Percentiles rank a stretch among this genome's conserved stretches.
Evolutionary conservation across 495 filamentous ascomycete species (phyloP).

Genomic region (Choiromyces venosus): DNA sequence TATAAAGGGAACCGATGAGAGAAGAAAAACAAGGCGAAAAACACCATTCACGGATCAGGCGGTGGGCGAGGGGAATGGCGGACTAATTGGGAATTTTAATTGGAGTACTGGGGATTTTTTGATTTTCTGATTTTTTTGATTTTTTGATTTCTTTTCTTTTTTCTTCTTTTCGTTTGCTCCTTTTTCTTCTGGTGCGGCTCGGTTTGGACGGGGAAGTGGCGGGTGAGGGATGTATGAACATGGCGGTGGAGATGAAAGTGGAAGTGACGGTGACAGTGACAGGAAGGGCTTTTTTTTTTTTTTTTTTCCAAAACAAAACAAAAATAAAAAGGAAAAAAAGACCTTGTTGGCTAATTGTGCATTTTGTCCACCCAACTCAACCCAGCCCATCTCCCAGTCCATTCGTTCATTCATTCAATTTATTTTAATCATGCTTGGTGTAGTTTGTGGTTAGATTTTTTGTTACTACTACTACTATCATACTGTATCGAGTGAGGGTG

Average conservation of each 20-base stretch:
- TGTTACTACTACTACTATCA: neutral
- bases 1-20: slow-evolving; percentile 3
- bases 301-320: too few species aligned
- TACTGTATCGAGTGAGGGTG: too few species aligned
- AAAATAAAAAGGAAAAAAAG: neutral
- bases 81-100: neutral
- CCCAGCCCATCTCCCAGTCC: neutral
- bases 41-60: slow-evolving; percentile 21
- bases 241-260: neutral
- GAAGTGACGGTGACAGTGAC: neutral
- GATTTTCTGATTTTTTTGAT: slow-evolving; percentile 18
- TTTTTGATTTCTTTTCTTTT: slow-evolving; percentile 17
- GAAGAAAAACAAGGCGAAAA: slow-evolving; percentile 26
- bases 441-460: neutral
- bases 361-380: too few species aligned
- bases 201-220: neutral
- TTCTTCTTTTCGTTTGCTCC: slow-evolving; percentile 7
- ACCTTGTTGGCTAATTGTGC: neutral
- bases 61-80: neutral
- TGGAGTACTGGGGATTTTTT: slow-evolving; percentile 27
- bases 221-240: neutral
- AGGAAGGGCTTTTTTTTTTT: neutral
- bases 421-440: neutral
- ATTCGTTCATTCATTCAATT: neutral
- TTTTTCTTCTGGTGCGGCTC: neutral